phyloP scores from a whole-genome alignment of 2,329 filamentous ascomycete genomes.

The Phaeosphaeria sp. region DNA sequence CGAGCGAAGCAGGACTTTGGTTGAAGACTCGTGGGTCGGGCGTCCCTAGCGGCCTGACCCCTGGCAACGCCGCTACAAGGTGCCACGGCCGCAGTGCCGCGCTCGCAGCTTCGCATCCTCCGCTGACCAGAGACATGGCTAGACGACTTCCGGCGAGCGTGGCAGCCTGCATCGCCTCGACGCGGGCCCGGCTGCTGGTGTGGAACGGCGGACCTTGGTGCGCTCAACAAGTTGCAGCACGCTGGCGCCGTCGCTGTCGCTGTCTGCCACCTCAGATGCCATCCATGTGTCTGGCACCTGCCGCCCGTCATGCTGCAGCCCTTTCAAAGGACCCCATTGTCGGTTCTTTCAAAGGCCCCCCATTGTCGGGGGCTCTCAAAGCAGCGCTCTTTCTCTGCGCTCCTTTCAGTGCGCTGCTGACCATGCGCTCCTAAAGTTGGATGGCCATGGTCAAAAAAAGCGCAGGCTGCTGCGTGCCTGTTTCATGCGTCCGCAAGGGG shows the following conservation, averaged over 20 bases:
- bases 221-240: constrained; percentile 35
- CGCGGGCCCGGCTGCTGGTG: constrained; percentile 25
- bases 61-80: constrained; percentile 17
- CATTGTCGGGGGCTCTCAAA: not conserved
- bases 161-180: constrained; percentile 18
- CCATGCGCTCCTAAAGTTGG: constrained; percentile 25
- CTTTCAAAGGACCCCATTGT: not conserved
- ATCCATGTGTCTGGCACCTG: not conserved
- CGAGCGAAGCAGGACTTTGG: not conserved
- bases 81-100: not conserved
- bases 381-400: constrained; percentile 6
- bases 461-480: constrained; percentile 34
- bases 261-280: constrained; percentile 1
- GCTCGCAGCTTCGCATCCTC: constrained; percentile 33
- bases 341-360: not conserved
- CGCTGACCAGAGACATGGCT: constrained; percentile 14
- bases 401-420: constrained; percentile 6
- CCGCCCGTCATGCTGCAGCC: not conserved
- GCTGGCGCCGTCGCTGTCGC: constrained; percentile 9
- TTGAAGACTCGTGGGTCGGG: not conserved
- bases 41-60: constrained; percentile 21
- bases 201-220: constrained; percentile 29
- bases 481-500: constrained; percentile 39
- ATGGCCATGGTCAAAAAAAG: constrained; percentile 15
- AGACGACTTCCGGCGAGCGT: constrained; percentile 18